Conservation (phyloP, 805 yeast species). For the Cyberlindnera mycetangii region DNA sequence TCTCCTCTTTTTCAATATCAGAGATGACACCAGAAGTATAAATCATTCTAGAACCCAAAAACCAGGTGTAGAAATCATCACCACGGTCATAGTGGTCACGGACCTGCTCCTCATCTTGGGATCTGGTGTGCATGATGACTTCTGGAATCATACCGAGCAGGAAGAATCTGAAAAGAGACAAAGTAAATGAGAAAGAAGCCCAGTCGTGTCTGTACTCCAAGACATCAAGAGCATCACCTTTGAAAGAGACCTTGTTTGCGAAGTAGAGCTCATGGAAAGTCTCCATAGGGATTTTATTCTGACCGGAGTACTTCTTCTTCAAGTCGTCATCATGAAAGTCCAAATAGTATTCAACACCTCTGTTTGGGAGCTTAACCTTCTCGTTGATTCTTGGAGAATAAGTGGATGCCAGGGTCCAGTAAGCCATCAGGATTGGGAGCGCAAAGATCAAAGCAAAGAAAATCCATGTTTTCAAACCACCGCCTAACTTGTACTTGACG, state of each 20-base stretch:
- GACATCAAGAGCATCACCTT: slow-evolving; percentile 82
- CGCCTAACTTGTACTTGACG: slow-evolving; percentile 61
- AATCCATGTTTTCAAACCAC: slow-evolving; percentile 65
- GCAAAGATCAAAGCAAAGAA: slow-evolving; percentile 53
- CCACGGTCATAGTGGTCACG: slow-evolving; percentile 96
- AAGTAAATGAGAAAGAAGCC: slow-evolving; percentile 79
- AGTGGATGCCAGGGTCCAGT: slow-evolving; percentile 77
- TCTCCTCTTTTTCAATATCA: slow-evolving; percentile 67
- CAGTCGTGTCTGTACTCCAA: slow-evolving; percentile 90
- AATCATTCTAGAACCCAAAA: slow-evolving; percentile 91
- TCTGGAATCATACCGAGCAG: slow-evolving; percentile 88
- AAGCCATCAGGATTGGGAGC: slow-evolving; percentile 74
- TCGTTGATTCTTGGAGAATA: slow-evolving; percentile 80
- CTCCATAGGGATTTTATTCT: slow-evolving; percentile 83
- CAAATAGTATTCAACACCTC: slow-evolving; percentile 74
- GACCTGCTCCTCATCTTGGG: slow-evolving; percentile 95
- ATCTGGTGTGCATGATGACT: slow-evolving; percentile 85
- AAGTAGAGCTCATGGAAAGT: slow-evolving; percentile 88
- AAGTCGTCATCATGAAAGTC: slow-evolving; percentile 76
- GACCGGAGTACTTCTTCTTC: slow-evolving; percentile 66
- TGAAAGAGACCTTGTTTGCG: slow-evolving; percentile 78
- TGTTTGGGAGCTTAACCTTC: slow-evolving; percentile 70
- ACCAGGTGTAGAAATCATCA: slow-evolving; percentile 92
- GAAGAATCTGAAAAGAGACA: slow-evolving; percentile 73
- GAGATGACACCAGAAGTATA: slow-evolving; percentile 84